Percentiles rank a stretch among this genome's conserved stretches.
Evolutionary conservation across 2,329 filamentous ascomycete genomes (phyloP).

Genomic region (Cladosporium sp.): DNA sequence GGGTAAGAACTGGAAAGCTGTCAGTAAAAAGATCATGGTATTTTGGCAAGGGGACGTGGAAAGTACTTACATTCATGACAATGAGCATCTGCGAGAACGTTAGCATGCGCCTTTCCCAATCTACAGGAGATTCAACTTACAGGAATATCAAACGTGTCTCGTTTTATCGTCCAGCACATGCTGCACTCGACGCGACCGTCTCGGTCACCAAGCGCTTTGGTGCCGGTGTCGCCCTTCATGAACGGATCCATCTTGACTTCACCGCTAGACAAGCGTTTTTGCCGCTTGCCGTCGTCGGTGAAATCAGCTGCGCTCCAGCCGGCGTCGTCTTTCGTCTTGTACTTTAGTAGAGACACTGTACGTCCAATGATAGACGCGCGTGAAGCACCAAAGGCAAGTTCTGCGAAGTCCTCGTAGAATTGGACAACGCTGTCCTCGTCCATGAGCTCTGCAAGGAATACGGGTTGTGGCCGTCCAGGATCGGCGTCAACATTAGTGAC

Average conservation of each 20-base stretch:
- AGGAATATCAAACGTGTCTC: conserved; percentile 96
- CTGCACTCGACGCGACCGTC: conserved; percentile 93
- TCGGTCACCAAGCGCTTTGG: conserved; percentile 74
- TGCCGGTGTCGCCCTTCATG: conserved; percentile 69
- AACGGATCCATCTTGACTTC: conserved; percentile 32
- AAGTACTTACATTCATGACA: conserved; percentile 85
- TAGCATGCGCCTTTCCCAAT: not conserved
- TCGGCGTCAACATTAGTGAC: conserved; percentile 35
- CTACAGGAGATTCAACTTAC: not conserved
- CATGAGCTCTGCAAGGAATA: conserved; percentile 88
- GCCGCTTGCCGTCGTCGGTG: conserved; percentile 41
- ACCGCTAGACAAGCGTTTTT: conserved; percentile 26
- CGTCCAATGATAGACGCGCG: conserved; percentile 76
- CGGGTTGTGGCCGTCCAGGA: conserved; percentile 64
- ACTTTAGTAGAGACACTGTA: conserved; percentile 85
- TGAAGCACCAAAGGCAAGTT: conserved; percentile 88
- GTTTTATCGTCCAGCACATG: conserved; percentile 95
- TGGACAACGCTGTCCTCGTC: conserved; percentile 92
- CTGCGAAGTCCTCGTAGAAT: conserved; percentile 94
- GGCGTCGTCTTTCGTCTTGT: conserved; percentile 69
- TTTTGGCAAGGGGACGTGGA: not conserved
- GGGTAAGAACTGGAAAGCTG: conserved; percentile 25
- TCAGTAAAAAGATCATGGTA: not conserved
- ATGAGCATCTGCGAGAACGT: conserved; percentile 69
- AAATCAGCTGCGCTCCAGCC: conserved; percentile 51